Conservation (phyloP, 2,329 filamentous ascomycete species). For the Sclerotiophoma versabilis region DNA sequence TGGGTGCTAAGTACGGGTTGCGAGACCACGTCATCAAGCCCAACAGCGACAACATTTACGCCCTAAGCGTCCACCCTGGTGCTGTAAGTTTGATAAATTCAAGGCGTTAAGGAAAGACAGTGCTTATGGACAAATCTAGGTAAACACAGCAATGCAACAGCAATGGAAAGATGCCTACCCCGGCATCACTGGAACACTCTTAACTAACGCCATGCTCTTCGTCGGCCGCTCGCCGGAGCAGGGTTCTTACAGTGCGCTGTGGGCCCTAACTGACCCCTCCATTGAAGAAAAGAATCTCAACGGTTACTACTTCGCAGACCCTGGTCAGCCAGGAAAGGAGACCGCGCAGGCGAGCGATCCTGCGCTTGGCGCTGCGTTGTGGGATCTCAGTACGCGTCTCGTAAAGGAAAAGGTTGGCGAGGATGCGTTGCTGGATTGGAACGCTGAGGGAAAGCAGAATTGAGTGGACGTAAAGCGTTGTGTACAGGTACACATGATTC, state of each 20-base stretch:
- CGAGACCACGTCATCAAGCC: constrained; percentile 52
- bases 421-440: constrained; percentile 50
- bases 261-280: constrained; percentile 50
- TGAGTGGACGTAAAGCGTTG: too few relatives aligned
- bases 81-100: constrained; percentile 10
- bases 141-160: constrained; percentile 55
- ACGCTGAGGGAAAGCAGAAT: constrained; percentile 8
- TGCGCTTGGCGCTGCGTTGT: constrained; percentile 49
- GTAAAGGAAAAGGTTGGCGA: constrained; percentile 53
- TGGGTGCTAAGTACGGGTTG: constrained; percentile 54
- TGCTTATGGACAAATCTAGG: constrained; percentile 31
- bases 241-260: constrained; percentile 54
- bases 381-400: constrained; percentile 51
- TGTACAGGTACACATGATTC: too few relatives aligned
- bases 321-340: constrained; percentile 49
- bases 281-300: constrained; percentile 55
- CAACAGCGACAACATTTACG: constrained; percentile 52
- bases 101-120: neutral
- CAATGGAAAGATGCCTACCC: constrained; percentile 58
- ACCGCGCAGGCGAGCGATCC: constrained; percentile 50
- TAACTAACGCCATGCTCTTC: constrained; percentile 46
- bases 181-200: constrained; percentile 50
- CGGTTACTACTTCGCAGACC: constrained; percentile 54
- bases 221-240: constrained; percentile 51
- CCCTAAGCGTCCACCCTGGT: constrained; percentile 54